phyloP scores from a whole-genome alignment of 352 stramenopile genomes.

The Pythium coloratum region DNA sequence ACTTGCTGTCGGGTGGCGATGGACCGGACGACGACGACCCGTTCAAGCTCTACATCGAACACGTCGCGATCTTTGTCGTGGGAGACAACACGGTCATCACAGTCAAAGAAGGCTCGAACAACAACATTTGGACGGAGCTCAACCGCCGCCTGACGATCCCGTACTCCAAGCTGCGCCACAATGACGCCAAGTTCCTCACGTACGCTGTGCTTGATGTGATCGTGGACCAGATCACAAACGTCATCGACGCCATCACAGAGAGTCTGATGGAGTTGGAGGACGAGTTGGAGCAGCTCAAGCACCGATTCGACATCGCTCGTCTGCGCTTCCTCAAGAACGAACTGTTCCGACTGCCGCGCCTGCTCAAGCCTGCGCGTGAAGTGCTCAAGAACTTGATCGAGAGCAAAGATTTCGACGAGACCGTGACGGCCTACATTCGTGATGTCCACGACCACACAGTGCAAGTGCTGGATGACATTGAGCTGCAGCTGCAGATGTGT shows the following conservation, averaged over 20 bases:
- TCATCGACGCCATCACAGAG: constrained; percentile 77
- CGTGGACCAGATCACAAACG: constrained; percentile 78
- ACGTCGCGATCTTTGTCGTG: constrained; percentile 84
- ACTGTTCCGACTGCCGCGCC: constrained; percentile 66
- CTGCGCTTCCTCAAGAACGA: constrained; percentile 80
- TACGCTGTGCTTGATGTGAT: constrained; percentile 88
- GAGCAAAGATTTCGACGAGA: constrained; percentile 78
- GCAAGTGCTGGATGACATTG: constrained; percentile 79
- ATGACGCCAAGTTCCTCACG: constrained; percentile 85
- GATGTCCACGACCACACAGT: constrained; percentile 85
- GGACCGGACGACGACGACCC: constrained; percentile 51
- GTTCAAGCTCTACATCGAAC: constrained; percentile 79
- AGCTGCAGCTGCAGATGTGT: constrained; percentile 82
- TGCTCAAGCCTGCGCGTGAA: constrained; percentile 81
- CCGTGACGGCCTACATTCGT: constrained; percentile 79
- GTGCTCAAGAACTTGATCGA: constrained; percentile 86
- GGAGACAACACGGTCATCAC: constrained; percentile 85
- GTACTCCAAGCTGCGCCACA: constrained; percentile 90
- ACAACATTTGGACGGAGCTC: constrained; percentile 73
- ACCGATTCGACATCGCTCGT: constrained; percentile 72
- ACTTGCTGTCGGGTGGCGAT: constrained; percentile 27
- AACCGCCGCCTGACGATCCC: constrained; percentile 70
- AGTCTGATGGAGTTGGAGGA: constrained; percentile 78
- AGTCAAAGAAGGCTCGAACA: constrained; percentile 68
- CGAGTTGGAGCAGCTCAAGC: constrained; percentile 59